phyloP scores from a whole-genome alignment of 495 filamentous ascomycete genomes.

The Xylaria scruposa region DNA sequence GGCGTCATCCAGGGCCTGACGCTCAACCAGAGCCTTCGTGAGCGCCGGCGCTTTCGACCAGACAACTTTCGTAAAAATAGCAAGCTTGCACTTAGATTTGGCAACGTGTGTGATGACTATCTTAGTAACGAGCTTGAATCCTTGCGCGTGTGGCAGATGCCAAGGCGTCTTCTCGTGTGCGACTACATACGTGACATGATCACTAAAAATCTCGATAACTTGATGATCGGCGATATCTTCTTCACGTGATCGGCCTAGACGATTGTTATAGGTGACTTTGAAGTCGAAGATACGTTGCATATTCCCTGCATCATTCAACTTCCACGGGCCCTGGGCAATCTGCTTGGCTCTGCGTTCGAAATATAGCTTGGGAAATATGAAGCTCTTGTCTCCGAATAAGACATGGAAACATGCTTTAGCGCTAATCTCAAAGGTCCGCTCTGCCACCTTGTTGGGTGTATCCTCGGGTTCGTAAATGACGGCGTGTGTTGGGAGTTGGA shows the following conservation, averaged over 20 bases:
- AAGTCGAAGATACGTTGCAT: constrained; percentile 82
- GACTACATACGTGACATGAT: constrained; percentile 94
- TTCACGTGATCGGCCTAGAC: constrained; percentile 65
- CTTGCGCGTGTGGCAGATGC: constrained; percentile 81
- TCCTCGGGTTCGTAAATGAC: constrained; percentile 83
- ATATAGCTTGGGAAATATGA: constrained; percentile 90
- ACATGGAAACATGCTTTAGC: constrained; percentile 95
- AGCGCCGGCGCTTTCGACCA: constrained; percentile 75
- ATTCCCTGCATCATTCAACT: constrained; percentile 67
- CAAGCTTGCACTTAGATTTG: constrained; percentile 90
- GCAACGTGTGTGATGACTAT: constrained; percentile 91
- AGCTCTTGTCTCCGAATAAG: constrained; percentile 92
- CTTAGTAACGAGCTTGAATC: constrained; percentile 86
- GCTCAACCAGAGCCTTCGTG: constrained; percentile 76
- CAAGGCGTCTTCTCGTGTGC: constrained; percentile 87
- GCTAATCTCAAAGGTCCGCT: constrained; percentile 83
- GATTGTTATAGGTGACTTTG: constrained; percentile 69
- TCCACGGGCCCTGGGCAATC: constrained; percentile 87
- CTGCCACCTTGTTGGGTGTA: constrained; percentile 71
- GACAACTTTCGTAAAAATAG: constrained; percentile 84
- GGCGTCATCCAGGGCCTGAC: constrained; percentile 80
- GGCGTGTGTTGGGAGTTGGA: constrained; percentile 83
- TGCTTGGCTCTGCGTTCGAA: constrained; percentile 81
- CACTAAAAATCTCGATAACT: constrained; percentile 88
- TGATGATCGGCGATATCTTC: constrained; percentile 81